Base-by-base conservation (phyloP, 306 rosid genomes). In the Mimosa bimucronata region DNA sequence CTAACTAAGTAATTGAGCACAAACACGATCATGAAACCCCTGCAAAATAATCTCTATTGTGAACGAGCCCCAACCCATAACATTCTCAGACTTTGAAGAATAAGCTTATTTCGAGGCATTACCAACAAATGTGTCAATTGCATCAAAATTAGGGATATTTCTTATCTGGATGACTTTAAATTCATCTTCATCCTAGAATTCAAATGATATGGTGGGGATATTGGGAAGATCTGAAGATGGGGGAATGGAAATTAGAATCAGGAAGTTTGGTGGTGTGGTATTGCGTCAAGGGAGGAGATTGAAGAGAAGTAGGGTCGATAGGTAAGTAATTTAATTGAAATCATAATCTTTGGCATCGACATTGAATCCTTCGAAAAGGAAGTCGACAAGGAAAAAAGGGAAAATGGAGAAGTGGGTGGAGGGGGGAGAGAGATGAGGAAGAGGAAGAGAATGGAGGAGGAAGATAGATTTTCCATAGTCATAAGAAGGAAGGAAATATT, bases 331-430 rank as follows among this genome's bases (percentile, higher is more conserved):
- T n/a, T 89, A 89, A 73, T 91, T 89, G 75, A 89, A 67, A 0
- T 90, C 87, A n/a, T n/a, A n/a, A 13, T 90, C 92, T 0, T 89
- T 87, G 50, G 84, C 89, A n/a, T 91, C 96, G 1, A 75, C 84
- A n/a, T 93, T 98, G 79, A 95, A 88, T 0, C 91, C 99, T 90
- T 95, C 99, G 82, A 95, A 95, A 75, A 91, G 92, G 15, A 97
- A 90, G 60, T 91, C 88, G 12, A 91, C 70, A 10, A 76, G 75
- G 77, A 85, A 85, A 23, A 66, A 4, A 40, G 80, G 42, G 83
- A 80, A 82, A 34, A 86, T 81, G 65, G 80, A 74, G 46, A 45
- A 29, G 41, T n/a, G n/a, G n/a, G n/a, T n/a, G 65, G 3, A 19
- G 37, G 66, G 57, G 84, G 28, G 41, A 85, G 52, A 74, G 65